phyloP scores from a whole-genome alignment of 192 early-diverging fungal species.

The Chytriomyces sp. region DNA sequence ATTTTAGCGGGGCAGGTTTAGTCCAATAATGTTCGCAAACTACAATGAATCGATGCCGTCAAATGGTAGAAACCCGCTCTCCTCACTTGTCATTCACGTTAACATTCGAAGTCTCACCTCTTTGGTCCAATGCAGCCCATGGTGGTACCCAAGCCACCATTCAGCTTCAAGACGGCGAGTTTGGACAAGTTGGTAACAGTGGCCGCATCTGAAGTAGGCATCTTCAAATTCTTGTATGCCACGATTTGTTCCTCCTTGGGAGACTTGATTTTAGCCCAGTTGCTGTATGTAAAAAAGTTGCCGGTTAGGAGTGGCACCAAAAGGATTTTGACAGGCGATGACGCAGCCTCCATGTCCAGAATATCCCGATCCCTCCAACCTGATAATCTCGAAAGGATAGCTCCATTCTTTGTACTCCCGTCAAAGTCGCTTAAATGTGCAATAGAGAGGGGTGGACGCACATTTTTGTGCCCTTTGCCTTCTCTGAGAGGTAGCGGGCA shows the following conservation, averaged over 20 bases:
- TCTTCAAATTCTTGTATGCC: conserved; percentile 72
- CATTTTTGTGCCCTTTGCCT: conserved; percentile 76
- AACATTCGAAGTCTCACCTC: conserved; percentile 52
- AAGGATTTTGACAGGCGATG: neutral
- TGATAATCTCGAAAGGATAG: too few species aligned
- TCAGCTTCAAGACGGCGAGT: conserved; percentile 98
- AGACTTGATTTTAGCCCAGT: conserved; percentile 94
- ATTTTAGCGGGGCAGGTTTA: neutral
- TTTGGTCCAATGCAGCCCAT: conserved; percentile 99
- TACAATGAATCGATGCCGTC: neutral
- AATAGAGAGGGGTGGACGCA: conserved; percentile 34
- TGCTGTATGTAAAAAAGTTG: conserved; percentile 50
- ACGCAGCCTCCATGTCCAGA: too few species aligned
- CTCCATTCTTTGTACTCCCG: too few species aligned
- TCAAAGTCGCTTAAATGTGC: neutral
- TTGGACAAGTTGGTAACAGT: conserved; percentile 73
- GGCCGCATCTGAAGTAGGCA: conserved; percentile 37
- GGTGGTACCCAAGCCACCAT: conserved; percentile 98
- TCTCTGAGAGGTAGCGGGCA: conserved; percentile 80
- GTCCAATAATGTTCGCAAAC: neutral
- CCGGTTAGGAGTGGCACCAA: neutral
- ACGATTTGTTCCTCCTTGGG: conserved; percentile 83
- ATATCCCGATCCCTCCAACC: too few species aligned
- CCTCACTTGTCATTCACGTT: too few species aligned
- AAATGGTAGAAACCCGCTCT: too few species aligned